phyloP scores from a whole-genome alignment of 805 yeast genomes.

The Henningerozyma blattae region DNA sequence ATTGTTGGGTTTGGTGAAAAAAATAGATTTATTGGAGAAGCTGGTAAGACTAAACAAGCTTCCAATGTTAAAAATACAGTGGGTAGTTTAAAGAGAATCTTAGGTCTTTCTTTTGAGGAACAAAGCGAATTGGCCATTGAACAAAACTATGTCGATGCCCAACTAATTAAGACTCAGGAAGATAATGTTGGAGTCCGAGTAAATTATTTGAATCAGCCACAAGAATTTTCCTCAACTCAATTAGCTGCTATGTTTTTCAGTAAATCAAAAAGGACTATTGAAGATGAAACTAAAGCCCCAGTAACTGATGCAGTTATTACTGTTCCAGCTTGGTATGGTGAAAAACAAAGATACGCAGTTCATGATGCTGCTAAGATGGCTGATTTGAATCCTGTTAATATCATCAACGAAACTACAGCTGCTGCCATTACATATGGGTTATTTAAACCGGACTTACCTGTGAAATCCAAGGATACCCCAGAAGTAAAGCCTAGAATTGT shows the following conservation, averaged over 20 bases:
- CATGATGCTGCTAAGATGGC: constrained; percentile 93
- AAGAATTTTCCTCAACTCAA: constrained; percentile 77
- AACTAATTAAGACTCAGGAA: constrained; percentile 54
- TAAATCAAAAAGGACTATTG: constrained; percentile 74
- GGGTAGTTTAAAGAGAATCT: constrained; percentile 83
- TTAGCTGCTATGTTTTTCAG: constrained; percentile 89
- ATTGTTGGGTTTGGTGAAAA: constrained; percentile 84
- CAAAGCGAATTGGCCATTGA: constrained; percentile 63
- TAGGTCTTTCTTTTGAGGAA: constrained; percentile 56
- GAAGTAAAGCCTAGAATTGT: constrained; percentile 82
- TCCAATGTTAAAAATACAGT: constrained; percentile 95
- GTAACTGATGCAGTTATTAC: constrained; percentile 84
- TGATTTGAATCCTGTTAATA: constrained; percentile 95
- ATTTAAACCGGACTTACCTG: constrained; percentile 88
- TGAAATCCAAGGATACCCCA: constrained; percentile 31
- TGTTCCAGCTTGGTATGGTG: constrained; percentile 96
- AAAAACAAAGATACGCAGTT: constrained; percentile 91
- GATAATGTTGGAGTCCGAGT: constrained; percentile 82
- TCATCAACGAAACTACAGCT: constrained; percentile 94
- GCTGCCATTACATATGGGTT: constrained; percentile 99
- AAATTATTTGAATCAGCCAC: constrained; percentile 66
- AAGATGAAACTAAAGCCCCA: constrained; percentile 63
- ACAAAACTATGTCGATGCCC: constrained; percentile 59
- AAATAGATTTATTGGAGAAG: constrained; percentile 88
- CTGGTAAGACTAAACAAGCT: constrained; percentile 92